A percentile compares a stretch with the other conserved stretches of the same genome.
Evolutionary conservation across 768 basidiomycete genomes (phyloP).

Genomic region (Kwoniella heveanensis): DNA sequence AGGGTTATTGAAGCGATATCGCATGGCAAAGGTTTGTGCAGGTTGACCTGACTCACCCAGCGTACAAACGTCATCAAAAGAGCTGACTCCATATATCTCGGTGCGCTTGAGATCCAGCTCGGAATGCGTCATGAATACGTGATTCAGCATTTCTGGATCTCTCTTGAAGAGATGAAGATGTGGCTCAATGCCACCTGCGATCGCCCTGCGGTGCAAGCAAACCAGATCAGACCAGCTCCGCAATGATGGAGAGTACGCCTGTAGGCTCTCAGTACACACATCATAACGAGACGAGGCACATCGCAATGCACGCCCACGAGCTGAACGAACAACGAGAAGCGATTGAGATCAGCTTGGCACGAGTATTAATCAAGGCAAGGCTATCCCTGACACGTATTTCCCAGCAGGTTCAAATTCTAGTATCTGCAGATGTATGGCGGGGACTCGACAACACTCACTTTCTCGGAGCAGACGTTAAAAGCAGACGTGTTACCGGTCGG

Average conservation of each 20-base stretch:
- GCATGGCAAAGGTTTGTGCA: too few species aligned
- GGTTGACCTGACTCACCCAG: slow-evolving; percentile 38
- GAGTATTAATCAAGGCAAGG: too few species aligned
- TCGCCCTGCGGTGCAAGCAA: slow-evolving; percentile 23
- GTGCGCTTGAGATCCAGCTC: slow-evolving; percentile 27
- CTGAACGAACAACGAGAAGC: slow-evolving; percentile 8
- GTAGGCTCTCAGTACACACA: slow-evolving; percentile 25
- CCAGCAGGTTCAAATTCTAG: too few species aligned
- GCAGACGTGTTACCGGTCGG: slow-evolving; percentile 19
- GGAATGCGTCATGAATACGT: slow-evolving; percentile 25
- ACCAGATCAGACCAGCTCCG: too few species aligned
- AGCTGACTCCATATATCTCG: slow-evolving; percentile 32
- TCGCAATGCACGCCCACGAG: slow-evolving; percentile 40
- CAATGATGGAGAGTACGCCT: background rate
- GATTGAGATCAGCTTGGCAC: slow-evolving; percentile 18
- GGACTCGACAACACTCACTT: slow-evolving; percentile 16
- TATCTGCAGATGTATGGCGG: too few species aligned
- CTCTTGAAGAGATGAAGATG: slow-evolving; percentile 41
- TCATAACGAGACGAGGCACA: slow-evolving; percentile 33
- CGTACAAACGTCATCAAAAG: slow-evolving; percentile 38
- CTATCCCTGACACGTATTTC: too few species aligned
- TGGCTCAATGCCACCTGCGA: slow-evolving; percentile 32
- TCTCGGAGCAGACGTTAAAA: slow-evolving; percentile 27
- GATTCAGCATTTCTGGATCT: slow-evolving; percentile 24
- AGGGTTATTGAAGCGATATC: too few species aligned